Evolutionary conservation across 2,329 filamentous ascomycete species (phyloP).

Genomic region (Microcyclospora tardicrescens): DNA sequence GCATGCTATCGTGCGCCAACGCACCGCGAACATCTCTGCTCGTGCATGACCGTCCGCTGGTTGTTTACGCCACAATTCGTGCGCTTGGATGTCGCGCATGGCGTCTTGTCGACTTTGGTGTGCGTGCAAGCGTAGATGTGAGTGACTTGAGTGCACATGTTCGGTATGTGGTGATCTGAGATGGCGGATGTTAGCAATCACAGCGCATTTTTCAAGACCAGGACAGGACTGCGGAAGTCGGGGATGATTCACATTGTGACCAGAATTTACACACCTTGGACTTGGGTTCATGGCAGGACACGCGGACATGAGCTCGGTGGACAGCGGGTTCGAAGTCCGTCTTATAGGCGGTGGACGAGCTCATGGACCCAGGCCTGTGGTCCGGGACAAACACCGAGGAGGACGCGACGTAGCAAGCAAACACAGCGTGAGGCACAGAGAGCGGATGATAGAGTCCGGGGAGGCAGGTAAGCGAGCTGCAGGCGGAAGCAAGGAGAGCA

Average conservation of each 20-base stretch:
- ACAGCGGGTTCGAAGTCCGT: not conserved
- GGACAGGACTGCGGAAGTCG: not conserved
- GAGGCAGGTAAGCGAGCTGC: too few relatives aligned
- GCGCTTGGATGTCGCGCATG: conserved; percentile 34
- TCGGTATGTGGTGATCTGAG: conserved; percentile 1
- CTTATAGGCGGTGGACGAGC: not conserved
- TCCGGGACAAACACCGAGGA: too few relatives aligned
- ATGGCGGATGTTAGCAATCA: not conserved
- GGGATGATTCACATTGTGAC: not conserved
- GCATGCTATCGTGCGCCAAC: conserved; percentile 25
- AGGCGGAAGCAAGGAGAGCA: too few relatives aligned
- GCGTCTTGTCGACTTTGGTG: conserved; percentile 29
- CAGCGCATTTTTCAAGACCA: not conserved
- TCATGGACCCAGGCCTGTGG: too few relatives aligned
- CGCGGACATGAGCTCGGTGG: not conserved
- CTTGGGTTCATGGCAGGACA: not conserved
- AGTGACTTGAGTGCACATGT: conserved; percentile 36
- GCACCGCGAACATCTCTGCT: conserved; percentile 35
- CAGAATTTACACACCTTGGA: too few relatives aligned
- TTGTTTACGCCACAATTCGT: conserved; percentile 29
- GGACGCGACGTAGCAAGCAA: too few relatives aligned
- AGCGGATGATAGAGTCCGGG: too few relatives aligned
- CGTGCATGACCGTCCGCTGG: conserved; percentile 33
- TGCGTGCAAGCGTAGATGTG: conserved; percentile 37
- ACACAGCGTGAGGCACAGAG: too few relatives aligned